Conservation (phyloP, 225 moss, liverwort and hornwort species). For the Takakia lepidozioides region DNA sequence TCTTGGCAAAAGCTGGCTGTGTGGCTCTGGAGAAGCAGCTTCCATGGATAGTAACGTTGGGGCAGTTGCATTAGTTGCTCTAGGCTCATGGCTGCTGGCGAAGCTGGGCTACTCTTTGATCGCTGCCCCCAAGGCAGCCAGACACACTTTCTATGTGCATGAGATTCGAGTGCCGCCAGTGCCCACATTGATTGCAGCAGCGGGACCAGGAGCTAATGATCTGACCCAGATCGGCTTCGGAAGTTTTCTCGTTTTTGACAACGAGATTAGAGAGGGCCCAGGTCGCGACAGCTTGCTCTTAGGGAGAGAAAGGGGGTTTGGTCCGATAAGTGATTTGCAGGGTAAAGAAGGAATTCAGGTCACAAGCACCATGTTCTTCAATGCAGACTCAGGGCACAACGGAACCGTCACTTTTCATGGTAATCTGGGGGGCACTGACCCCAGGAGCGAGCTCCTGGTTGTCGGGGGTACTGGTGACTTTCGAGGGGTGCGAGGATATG, state of each 20-base stretch:
- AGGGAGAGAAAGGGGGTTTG: slow-evolving; percentile 34
- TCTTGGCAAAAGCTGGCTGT: too few relatives aligned
- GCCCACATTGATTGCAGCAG: slow-evolving; percentile 29
- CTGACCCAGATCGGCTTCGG: slow-evolving; percentile 49
- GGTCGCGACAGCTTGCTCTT: slow-evolving; percentile 27
- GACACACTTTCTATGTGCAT: slow-evolving; percentile 31
- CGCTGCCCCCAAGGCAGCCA: slow-evolving; percentile 34
- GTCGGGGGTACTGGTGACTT: slow-evolving; percentile 46
- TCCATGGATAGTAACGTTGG: too few relatives aligned
- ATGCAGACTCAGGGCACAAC: slow-evolving; percentile 26
- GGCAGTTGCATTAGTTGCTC: slow-evolving; percentile 45
- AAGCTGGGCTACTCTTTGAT: slow-evolving; percentile 48
- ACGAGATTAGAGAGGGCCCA: slow-evolving; percentile 41
- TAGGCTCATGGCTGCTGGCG: slow-evolving; percentile 46
- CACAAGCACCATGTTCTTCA: slow-evolving; percentile 31
- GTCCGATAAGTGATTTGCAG: slow-evolving; percentile 41
- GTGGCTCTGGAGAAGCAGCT: too few relatives aligned
- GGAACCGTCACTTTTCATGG: slow-evolving; percentile 39
- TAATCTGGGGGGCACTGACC: slow-evolving; percentile 30
- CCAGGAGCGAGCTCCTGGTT: slow-evolving; percentile 21
- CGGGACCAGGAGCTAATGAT: slow-evolving; percentile 40
- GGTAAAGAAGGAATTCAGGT: slow-evolving; percentile 47
- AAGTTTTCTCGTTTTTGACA: slow-evolving; percentile 52
- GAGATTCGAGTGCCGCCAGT: slow-evolving; percentile 35
- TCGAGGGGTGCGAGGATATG: slow-evolving; percentile 38